Evolutionary conservation across 495 filamentous ascomycete species (phyloP).

Genomic region (Tuber umbilicatum): DNA sequence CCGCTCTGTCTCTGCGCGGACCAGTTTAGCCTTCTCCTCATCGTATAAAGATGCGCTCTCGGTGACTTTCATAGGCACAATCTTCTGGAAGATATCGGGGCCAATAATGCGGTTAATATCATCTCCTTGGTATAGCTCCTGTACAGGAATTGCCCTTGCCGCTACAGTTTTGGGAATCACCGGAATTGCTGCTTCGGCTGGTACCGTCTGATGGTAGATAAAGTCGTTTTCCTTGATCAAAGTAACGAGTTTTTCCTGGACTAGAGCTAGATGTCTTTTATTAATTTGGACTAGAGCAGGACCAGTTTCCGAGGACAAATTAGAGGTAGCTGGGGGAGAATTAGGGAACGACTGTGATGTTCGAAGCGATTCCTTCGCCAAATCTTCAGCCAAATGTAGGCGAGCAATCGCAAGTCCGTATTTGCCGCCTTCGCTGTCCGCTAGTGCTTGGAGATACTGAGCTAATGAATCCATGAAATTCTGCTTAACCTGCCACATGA

Average conservation of each 20-base stretch:
- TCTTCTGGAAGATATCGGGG: slow-evolving; percentile 92
- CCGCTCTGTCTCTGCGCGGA: slow-evolving; percentile 86
- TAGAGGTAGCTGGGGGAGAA: slow-evolving; percentile 70
- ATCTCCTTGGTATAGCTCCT: slow-evolving; percentile 91
- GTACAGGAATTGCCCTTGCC: slow-evolving; percentile 96
- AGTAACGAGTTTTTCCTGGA: slow-evolving; percentile 70
- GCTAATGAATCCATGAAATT: slow-evolving; percentile 77
- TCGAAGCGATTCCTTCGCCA: slow-evolving; percentile 66
- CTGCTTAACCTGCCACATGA: slow-evolving; percentile 60
- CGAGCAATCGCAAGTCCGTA: slow-evolving; percentile 82
- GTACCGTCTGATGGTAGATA: slow-evolving; percentile 91
- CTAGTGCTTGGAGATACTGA: slow-evolving; percentile 88
- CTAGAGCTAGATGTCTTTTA: slow-evolving; percentile 69
- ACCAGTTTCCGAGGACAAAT: slow-evolving; percentile 74
- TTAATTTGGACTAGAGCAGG: slow-evolving; percentile 66
- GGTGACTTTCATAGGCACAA: slow-evolving; percentile 92
- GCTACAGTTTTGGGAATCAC: slow-evolving; percentile 85
- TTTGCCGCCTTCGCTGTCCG: slow-evolving; percentile 79
- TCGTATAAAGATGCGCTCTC: slow-evolving; percentile 96
- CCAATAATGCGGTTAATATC: slow-evolving; percentile 96
- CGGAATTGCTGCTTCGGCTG: slow-evolving; percentile 70
- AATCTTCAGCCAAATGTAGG: slow-evolving; percentile 70
- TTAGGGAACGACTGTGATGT: slow-evolving; percentile 75
- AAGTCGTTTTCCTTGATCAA: slow-evolving; percentile 92
- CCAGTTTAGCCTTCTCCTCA: slow-evolving; percentile 94